Conservation (phyloP, 1,139 yeast species). For the Candida frijolesensis region DNA sequence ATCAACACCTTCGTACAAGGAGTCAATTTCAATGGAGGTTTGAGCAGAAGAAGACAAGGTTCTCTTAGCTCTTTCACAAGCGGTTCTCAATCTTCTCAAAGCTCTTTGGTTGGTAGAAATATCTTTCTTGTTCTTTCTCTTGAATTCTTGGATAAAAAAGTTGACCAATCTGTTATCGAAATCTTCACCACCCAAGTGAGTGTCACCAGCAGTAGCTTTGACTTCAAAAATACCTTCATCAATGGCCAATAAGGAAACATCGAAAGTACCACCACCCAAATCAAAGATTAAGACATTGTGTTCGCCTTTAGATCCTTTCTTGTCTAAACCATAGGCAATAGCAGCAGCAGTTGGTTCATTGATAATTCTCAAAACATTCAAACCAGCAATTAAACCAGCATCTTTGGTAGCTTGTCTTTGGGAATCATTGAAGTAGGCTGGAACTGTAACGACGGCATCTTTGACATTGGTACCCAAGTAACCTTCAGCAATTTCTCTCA, state of each 20-base stretch:
- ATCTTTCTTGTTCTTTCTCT: constrained; percentile 43
- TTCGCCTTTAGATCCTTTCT: constrained; percentile 26
- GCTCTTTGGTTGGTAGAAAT: constrained; percentile 40
- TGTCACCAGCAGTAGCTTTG: constrained; percentile 97
- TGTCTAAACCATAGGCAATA: constrained; percentile 66
- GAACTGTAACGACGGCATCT: constrained; percentile 77
- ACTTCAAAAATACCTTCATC: constrained; percentile 97
- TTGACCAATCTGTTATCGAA: constrained; percentile 39
- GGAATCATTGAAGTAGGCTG: constrained; percentile 64
- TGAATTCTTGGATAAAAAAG: constrained; percentile 39
- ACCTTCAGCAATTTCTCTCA: constrained; percentile 70
- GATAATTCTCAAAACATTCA: constrained; percentile 60
- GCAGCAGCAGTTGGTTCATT: constrained; percentile 69
- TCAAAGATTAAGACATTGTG: constrained; percentile 91
- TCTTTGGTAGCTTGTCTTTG: constrained; percentile 68
- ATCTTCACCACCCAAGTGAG: constrained; percentile 95
- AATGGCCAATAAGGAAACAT: constrained; percentile 88
- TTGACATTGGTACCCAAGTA: constrained; percentile 61
- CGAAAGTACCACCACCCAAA: constrained; percentile 98
- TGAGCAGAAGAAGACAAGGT: constrained; percentile 44
- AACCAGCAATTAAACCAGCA: constrained; percentile 64
- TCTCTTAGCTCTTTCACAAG: constrained; percentile 48
- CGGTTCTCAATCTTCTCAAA: constrained; percentile 46
- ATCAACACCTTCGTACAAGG: constrained; percentile 43
- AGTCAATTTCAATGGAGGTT: constrained; percentile 44